Percentiles rank a stretch among this genome's conserved stretches.
These are phyloP conservation scores for Ustulina deusta DNA, from an alignment of 2,329 filamentous ascomycete species.

Conservation along the genomic window DNA sequence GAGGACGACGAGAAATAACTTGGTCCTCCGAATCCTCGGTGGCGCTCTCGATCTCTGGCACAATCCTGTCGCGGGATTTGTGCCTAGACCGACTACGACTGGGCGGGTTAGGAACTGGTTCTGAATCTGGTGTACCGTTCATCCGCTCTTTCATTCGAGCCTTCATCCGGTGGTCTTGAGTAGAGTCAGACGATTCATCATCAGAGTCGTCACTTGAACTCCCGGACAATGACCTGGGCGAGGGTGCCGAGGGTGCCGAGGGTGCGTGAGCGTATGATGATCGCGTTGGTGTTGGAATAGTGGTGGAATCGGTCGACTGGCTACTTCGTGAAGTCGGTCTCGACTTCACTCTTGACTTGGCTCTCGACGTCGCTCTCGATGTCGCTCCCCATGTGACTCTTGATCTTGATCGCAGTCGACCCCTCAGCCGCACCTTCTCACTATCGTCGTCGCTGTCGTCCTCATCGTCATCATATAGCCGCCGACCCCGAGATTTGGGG, in stretches of 20 bases:
- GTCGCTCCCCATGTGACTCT: conserved; percentile 26
- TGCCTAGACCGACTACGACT: conserved; percentile 35
- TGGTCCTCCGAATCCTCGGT: conserved; percentile 38
- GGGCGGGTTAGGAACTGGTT: conserved; percentile 35
- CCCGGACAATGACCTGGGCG: conserved; percentile 53
- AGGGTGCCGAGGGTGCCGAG: conserved; percentile 55
- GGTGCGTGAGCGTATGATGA: conserved; percentile 54
- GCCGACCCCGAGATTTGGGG: conserved; percentile 44
- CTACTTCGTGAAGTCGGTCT: conserved; percentile 41
- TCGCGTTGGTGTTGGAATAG: conserved; percentile 48
- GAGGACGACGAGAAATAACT: conserved; percentile 27
- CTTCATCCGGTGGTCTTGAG: conserved; percentile 33
- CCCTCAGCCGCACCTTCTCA: conserved; percentile 44
- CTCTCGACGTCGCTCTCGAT: conserved; percentile 32
- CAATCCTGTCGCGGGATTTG: conserved; percentile 31
- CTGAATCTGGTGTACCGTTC: conserved; percentile 40
- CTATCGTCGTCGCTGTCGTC: conserved; percentile 42
- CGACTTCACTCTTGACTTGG: conserved; percentile 37
- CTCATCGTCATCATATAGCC: conserved; percentile 41
- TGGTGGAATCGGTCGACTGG: conserved; percentile 35
- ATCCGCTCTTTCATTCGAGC: conserved; percentile 42
- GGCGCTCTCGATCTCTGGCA: conserved; percentile 35
- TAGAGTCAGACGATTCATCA: conserved; percentile 35
- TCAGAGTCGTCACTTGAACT: conserved; percentile 53
- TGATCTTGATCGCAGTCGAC: conserved; percentile 46